Base-by-base conservation (phyloP, 2,329 filamentous ascomycete genomes). In the Tolypocladium inflatum region DNA sequence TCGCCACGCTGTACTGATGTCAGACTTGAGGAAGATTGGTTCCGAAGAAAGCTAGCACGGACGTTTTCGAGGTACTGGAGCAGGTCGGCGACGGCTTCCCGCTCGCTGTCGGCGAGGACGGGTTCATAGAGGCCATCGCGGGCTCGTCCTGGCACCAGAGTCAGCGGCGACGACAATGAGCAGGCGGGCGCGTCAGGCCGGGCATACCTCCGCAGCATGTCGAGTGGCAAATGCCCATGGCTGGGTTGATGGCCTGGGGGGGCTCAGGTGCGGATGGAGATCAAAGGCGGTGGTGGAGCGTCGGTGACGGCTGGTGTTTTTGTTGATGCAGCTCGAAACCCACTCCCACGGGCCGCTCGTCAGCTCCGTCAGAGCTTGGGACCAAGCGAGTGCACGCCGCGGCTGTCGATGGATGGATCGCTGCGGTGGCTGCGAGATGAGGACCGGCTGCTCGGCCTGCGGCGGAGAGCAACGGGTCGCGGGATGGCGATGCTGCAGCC, bases 51-150 rank as follows among this genome's bases (percentile, higher is more conserved):
- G 13, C 37, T 23, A n/a, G 35, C 42, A 77, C 84, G 63, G 79
- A 97, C 94, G 72, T 97, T 97, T 77, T 99, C 94, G 64, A 99
- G 86, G 73, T 96, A 97, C 72, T 93, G 90, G 21, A 99, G 80
- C 60, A 99, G 80, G 72, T 99, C 94, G 64, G 94, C 92, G 57
- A 99, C 94, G 57, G 94, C 94, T 78, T 97, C 94, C 68, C 94
- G 86, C 77, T 99, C 94, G 76, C 89, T 96, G 71, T 99, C 94
- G 67, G 92, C 92, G 62, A 99, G 83, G 58, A 94, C 89, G 56
- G 89, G 88, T 73, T 94, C 90, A 73, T 93, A 92, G 63, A 91
- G 81, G 64, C 86, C 87, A 81, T 93, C 89, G 74, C 87, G 87
- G 74, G 88, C 84, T 76, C 87, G 88, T 70, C 86, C 89, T 89